Evolutionary conservation across 2,329 filamentous ascomycete species (phyloP), one percentile per base, ranked within the genome.

Genomic region (Colletotrichum sp.): DNA sequence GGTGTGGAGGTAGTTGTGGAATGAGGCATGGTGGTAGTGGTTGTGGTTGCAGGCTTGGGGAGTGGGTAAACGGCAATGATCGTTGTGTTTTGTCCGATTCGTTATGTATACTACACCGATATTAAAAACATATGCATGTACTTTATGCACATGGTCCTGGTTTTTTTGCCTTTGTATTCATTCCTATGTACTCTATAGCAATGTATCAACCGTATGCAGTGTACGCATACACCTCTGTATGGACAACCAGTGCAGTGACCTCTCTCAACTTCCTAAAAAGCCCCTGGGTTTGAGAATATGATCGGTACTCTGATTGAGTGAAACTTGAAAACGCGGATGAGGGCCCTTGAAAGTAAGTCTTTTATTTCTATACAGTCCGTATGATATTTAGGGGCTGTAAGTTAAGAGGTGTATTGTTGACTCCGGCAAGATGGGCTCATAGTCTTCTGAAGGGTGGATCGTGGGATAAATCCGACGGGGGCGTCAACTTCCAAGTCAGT

Each of bases 361-460:
- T 49, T n/a, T 3, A 2, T 49, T 10, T 49, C 39, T n/a, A 49
- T 21, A 0, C 36, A 49, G 39, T 0, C 18, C 18, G 18, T 49
- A 3, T 49, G 39, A 18, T n/a, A 10, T n/a, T 0, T 10, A 12
- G 5, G 39, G 18, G 39, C 9, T 49, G 3, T 49, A 1, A 12
- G 18, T 21, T 1, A 52, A 18, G 44, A 52, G n/a, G n/a, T 52
- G n/a, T 21, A 4, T 52, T 21, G 44, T 12, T 21, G 39, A n/a
- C 18, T 12, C 18, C 6, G 44, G n/a, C 44, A 52, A 52, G 44
- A 52, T 52, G 44, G n/a, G 44, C n/a, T 21, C 44, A 52, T 21
- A 0, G n/a, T 0, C 44, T 21, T 21, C 10, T 18, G 44, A 52
- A 21, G 44, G 3, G 0, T 0, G n/a, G 44, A 49, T 21, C 44